Percentiles rank a stretch among this genome's conserved stretches.
phyloP scores from a whole-genome alignment of 1,284 basidiomycete genomes.

The Porogramme epimiltina region DNA sequence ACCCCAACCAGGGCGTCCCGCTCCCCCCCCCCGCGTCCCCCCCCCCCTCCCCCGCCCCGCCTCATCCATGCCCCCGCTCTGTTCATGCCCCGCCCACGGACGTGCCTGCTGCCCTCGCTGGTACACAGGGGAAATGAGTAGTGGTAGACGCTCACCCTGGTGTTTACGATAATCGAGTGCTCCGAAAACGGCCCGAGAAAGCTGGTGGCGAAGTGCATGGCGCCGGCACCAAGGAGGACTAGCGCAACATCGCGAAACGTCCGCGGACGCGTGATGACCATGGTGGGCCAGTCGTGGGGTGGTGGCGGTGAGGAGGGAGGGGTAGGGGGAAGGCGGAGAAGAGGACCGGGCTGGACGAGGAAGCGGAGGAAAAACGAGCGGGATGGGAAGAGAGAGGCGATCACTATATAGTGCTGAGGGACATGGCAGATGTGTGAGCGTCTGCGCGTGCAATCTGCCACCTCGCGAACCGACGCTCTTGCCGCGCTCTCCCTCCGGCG shows the following conservation, averaged over 20 bases:
- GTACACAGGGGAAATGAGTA: neutral
- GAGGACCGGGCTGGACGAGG: neutral
- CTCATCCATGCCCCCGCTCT: no score
- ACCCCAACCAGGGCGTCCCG: no score
- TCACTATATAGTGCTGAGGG: neutral
- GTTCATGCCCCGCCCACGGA: no score
- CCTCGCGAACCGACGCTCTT: no score
- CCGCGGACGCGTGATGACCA: slow-evolving; percentile 28
- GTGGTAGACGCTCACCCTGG: slow-evolving; percentile 23
- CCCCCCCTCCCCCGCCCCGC: no score
- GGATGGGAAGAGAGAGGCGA: neutral
- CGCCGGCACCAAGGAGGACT: slow-evolving; percentile 49
- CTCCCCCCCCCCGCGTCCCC: neutral
- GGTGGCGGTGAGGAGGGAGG: slow-evolving; percentile 1
- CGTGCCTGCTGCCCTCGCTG: no score
- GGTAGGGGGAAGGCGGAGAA: slow-evolving; percentile 2
- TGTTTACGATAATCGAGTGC: slow-evolving; percentile 40
- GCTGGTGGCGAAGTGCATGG: slow-evolving; percentile 51
- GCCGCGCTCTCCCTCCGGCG: no score
- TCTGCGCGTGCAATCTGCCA: no score
- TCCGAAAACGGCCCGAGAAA: slow-evolving; percentile 36
- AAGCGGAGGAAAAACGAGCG: neutral
- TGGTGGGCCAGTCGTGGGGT: slow-evolving; percentile 14
- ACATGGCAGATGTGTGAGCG: no score
- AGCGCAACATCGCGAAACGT: slow-evolving; percentile 49